A percentile compares a stretch with the other conserved stretches of the same genome.
phyloP scores from a whole-genome alignment of 2,329 filamentous ascomycete species.

The Aspergillus phoenicis region DNA sequence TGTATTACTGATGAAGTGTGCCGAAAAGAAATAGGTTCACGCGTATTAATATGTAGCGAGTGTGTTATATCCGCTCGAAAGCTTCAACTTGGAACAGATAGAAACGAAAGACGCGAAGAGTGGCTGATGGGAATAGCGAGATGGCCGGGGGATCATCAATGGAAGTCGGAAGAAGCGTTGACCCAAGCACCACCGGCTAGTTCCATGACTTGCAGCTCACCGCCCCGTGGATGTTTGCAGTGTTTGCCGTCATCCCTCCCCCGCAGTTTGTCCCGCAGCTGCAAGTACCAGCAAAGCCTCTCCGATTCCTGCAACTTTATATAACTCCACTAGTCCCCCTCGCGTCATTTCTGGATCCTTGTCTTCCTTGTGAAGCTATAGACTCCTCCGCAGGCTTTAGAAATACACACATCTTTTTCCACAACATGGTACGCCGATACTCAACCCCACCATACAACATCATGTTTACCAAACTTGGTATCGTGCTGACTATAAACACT shows the following conservation, averaged over 20 bases:
- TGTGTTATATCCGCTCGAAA: not conserved
- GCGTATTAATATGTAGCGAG: not conserved
- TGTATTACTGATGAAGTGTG: not conserved
- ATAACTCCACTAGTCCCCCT: not conserved
- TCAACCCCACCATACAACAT: not conserved
- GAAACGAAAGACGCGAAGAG: not conserved
- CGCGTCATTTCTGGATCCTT: not conserved
- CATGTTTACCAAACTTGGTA: slow-evolving; percentile 5
- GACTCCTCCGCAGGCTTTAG: not conserved
- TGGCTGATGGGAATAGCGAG: not conserved
- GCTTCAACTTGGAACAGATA: not conserved
- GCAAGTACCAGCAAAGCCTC: not conserved
- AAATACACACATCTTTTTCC: not conserved
- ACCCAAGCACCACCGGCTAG: slow-evolving; percentile 11
- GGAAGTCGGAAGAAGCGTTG: slow-evolving; percentile 24
- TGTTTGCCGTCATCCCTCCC: slow-evolving; percentile 28
- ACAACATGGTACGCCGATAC: slow-evolving; percentile 15
- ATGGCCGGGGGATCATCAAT: slow-evolving; percentile 4
- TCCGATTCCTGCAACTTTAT: slow-evolving; percentile 2
- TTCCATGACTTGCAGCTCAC: not conserved
- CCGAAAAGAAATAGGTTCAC: not conserved
- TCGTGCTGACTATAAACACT: slow-evolving; percentile 12
- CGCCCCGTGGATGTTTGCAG: slow-evolving; percentile 12
- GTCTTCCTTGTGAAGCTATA: not conserved
- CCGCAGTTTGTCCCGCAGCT: slow-evolving; percentile 31